Conservation (phyloP, 2,329 filamentous ascomycete species). For the Zasmidium angulare region DNA sequence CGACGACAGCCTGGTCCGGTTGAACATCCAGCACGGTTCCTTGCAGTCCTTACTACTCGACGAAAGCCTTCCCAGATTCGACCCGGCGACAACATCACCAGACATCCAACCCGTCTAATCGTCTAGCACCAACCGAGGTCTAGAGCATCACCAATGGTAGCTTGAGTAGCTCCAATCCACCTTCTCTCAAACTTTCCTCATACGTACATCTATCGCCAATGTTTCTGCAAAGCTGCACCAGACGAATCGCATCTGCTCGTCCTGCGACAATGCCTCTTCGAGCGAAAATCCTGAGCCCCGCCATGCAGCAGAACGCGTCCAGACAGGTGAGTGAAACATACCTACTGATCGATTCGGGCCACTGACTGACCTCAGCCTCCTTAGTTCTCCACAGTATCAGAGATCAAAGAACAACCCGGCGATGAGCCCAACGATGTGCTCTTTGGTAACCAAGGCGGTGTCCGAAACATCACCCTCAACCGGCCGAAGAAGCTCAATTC, state of each 20-base stretch:
- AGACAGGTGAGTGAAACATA: constrained; percentile 17
- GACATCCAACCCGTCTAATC: neutral
- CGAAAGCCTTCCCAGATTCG: no score
- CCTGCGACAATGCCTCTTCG: constrained; percentile 69
- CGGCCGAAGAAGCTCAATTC: constrained; percentile 89
- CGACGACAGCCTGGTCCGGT: neutral
- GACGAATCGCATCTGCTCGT: constrained; percentile 42
- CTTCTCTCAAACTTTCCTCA: neutral
- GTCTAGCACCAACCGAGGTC: constrained; percentile 1
- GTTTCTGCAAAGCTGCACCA: constrained; percentile 45
- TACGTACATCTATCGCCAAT: constrained; percentile 36
- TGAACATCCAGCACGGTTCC: no score
- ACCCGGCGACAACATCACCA: neutral
- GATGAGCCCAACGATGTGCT: constrained; percentile 89
- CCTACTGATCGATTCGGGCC: constrained; percentile 10
- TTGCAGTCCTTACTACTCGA: no score
- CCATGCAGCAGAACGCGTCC: constrained; percentile 21
- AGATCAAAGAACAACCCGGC: constrained; percentile 56
- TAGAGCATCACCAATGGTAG: constrained; percentile 10
- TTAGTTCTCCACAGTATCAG: constrained; percentile 30
- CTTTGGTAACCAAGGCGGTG: constrained; percentile 83
- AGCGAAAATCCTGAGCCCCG: constrained; percentile 51
- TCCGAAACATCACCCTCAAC: constrained; percentile 92
- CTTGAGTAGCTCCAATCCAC: constrained; percentile 12
- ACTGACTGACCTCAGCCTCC: constrained; percentile 34